Percentiles rank a stretch among this genome's conserved stretches.
Evolutionary conservation across 768 basidiomycete genomes (phyloP).

Genomic region (Terana coerulea): DNA sequence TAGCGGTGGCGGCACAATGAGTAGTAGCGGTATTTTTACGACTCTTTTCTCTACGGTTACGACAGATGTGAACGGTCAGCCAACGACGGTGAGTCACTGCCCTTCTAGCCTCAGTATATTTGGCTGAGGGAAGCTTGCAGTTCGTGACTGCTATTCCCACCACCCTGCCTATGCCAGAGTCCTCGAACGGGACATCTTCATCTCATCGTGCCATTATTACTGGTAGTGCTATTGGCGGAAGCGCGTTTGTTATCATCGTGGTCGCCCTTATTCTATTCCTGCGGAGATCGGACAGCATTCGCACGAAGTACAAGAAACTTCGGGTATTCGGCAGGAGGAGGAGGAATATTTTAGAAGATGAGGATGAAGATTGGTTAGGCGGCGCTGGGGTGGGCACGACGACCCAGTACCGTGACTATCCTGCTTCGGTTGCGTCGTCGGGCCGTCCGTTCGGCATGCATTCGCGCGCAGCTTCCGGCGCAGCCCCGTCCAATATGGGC

Average conservation of each 20-base stretch:
- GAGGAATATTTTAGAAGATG: slow-evolving; percentile 24
- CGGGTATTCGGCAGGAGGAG: slow-evolving; percentile 23
- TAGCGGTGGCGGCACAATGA: too few relatives aligned
- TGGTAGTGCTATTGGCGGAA: slow-evolving; percentile 28
- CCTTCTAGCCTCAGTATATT: neutral
- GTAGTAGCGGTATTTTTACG: neutral
- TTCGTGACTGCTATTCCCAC: slow-evolving; percentile 23
- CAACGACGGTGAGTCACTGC: slow-evolving; percentile 1
- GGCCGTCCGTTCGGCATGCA: neutral
- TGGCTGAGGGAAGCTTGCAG: neutral
- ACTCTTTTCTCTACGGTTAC: slow-evolving; percentile 4
- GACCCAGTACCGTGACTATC: slow-evolving; percentile 22
- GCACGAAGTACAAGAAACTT: slow-evolving; percentile 19
- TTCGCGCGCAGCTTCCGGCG: neutral
- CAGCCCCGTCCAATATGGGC: slow-evolving; percentile 8
- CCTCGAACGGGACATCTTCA: slow-evolving; percentile 7
- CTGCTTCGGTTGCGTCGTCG: slow-evolving; percentile 17
- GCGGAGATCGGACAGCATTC: slow-evolving; percentile 23
- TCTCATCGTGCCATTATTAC: slow-evolving; percentile 26
- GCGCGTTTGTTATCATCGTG: slow-evolving; percentile 22
- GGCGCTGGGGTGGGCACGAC: slow-evolving; percentile 18
- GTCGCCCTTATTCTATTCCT: slow-evolving; percentile 27
- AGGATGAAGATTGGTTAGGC: slow-evolving; percentile 24
- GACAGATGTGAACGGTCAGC: slow-evolving; percentile 6
- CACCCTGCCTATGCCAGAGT: slow-evolving; percentile 8